phyloP scores from a whole-genome alignment of 805 yeast genomes.

The Saccharomyces mikatae region DNA sequence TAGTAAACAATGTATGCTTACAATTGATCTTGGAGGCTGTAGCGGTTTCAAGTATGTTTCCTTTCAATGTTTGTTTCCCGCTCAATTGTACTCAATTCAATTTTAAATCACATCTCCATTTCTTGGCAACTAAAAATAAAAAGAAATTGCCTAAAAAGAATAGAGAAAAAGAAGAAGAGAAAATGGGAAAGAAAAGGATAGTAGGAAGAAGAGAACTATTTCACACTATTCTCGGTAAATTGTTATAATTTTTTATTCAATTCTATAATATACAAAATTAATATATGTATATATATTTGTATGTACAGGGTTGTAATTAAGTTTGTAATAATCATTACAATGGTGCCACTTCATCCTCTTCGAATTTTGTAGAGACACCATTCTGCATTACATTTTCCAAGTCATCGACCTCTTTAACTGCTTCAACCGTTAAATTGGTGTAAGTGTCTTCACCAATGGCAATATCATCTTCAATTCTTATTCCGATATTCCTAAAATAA shows the following conservation, averaged over 20 bases:
- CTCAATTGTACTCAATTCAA: neutral
- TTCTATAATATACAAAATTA: too few relatives aligned
- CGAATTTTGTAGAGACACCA: conserved; percentile 47
- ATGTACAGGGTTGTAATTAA: conserved; percentile 1
- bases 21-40: neutral
- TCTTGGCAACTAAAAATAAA: neutral
- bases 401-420: conserved; percentile 79
- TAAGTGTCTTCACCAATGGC: conserved; percentile 59
- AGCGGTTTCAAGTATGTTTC: neutral
- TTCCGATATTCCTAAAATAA: conserved; percentile 79
- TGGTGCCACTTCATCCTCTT: conserved; percentile 36
- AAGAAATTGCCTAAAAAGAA: neutral
- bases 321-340: conserved; percentile 6
- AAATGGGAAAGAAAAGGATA: too few relatives aligned
- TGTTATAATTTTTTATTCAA: too few relatives aligned
- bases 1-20: neutral
- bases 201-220: neutral
- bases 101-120: neutral
- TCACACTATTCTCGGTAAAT: too few relatives aligned
- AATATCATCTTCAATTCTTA: conserved; percentile 90
- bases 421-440: conserved; percentile 66
- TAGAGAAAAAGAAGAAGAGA: neutral
- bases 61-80: neutral
- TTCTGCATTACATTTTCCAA: conserved; percentile 58
- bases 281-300: neutral